Evolutionary conservation across 1,139 yeast species (phyloP).

Genomic region (Eremothecium sinecaudum): DNA sequence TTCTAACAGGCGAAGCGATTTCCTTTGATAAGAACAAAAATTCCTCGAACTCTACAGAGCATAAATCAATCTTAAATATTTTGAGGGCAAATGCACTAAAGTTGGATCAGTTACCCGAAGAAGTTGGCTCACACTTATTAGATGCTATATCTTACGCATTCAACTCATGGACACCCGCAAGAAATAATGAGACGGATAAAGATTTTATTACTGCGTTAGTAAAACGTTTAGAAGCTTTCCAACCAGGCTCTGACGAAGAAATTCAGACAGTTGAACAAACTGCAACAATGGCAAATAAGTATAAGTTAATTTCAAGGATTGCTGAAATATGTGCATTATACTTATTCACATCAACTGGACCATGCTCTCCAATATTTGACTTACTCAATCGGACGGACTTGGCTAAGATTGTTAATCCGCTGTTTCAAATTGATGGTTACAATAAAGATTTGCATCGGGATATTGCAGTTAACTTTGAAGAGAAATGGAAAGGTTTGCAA

Average conservation of each 20-base stretch:
- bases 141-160: slow-evolving; percentile 59
- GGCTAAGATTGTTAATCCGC: slow-evolving; percentile 31
- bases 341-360: slow-evolving; percentile 49
- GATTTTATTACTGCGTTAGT: slow-evolving; percentile 46
- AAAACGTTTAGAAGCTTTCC: slow-evolving; percentile 28
- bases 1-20: slow-evolving; percentile 61
- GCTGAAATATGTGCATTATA: slow-evolving; percentile 69
- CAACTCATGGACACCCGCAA: slow-evolving; percentile 59
- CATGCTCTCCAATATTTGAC: slow-evolving; percentile 37
- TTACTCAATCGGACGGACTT: slow-evolving; percentile 37
- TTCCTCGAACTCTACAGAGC: slow-evolving; percentile 4
- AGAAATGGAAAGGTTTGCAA: slow-evolving; percentile 40
- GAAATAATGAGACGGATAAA: slow-evolving; percentile 42
- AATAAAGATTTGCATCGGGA: slow-evolving; percentile 40
- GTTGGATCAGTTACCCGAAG: slow-evolving; percentile 46
- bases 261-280: slow-evolving; percentile 20
- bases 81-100: slow-evolving; percentile 50
- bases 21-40: slow-evolving; percentile 11
- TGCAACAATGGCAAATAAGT: slow-evolving; percentile 45
- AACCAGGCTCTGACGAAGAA: slow-evolving; percentile 17
- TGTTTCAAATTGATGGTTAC: slow-evolving; percentile 35
- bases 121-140: slow-evolving; percentile 44
- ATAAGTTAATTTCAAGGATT: slow-evolving; percentile 53
- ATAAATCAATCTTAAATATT: slow-evolving; percentile 41
- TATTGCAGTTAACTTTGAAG: slow-evolving; percentile 38